Evolutionary conservation across 2,329 filamentous ascomycete genomes (phyloP), one percentile per base, ranked within the genome.

Genomic region (Huntiella moniliformis): DNA sequence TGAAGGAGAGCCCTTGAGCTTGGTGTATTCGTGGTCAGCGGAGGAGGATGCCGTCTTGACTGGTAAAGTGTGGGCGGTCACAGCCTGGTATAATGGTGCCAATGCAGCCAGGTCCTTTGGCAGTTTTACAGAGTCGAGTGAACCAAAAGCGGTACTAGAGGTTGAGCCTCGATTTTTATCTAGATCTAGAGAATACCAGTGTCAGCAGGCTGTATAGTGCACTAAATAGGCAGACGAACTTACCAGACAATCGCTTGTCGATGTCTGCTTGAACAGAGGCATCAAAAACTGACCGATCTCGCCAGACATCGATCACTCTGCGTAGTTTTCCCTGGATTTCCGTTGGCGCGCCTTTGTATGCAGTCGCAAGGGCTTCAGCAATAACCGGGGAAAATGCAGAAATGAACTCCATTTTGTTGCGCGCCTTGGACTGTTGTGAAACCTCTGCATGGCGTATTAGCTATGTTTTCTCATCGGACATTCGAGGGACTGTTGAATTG

Each of bases 261-360:
- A 95, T 77, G 1, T 81, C 80, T 47, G 78, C 74, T 58, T 94
- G 79, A 42, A 94, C 82, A 0, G 80, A 73, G 1, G 61, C 60
- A 51, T 92, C 84, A 55, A 98, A 98, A 39, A 98, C 91, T 44
- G 68, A 65, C 33, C 91, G 73, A 55, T 88, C 77, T 57, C 80
- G 79, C 91, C 91, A 98, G 13, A 98, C 91, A 56, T 96, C 88
- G 3, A 96, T 75, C 1, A 96, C 88, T 31, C 91, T 74, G 50
- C 81, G 74, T 34, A 98, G 68, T 60, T 95, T 95, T 49, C 74
- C 73, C 59, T 96, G 91, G 22, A 94, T 76, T 44, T 98, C 88
- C 34, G 77, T 71, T 5, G 83, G 77, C 1, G 86, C 79, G 50
- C 86, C 85, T 61, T 88, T 93, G 61, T 96, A 98, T 35, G 91